These are phyloP conservation scores for Populus deltoides DNA, from an alignment of 345 rosid genomes.

Conservation along the genomic window DNA sequence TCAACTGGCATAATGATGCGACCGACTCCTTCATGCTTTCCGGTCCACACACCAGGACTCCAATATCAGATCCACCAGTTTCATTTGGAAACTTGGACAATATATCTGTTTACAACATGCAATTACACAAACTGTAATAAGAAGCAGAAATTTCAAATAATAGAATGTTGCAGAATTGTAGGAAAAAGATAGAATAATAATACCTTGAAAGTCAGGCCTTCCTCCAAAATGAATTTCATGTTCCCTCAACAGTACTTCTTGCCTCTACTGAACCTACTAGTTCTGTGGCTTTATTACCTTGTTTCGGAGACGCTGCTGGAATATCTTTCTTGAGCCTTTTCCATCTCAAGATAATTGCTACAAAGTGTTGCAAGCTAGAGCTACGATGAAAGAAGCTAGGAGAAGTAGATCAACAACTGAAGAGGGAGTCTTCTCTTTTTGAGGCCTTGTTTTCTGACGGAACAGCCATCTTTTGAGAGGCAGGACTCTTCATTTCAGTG, in stretches of 20 bases:
- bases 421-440: slow-evolving; percentile 62
- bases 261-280: slow-evolving; percentile 21
- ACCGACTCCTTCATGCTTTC: slow-evolving; percentile 63
- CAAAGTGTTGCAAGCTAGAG: slow-evolving; percentile 35
- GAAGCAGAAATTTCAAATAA: not conserved
- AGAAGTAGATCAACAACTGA: slow-evolving; percentile 59
- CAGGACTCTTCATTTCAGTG: slow-evolving; percentile 34
- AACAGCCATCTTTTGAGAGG: slow-evolving; percentile 28
- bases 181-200: too few relatives aligned
- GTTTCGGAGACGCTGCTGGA: slow-evolving; percentile 32
- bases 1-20: slow-evolving; percentile 46
- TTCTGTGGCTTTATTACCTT: slow-evolving; percentile 27
- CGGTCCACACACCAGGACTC: slow-evolving; percentile 86
- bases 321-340: slow-evolving; percentile 42
- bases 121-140: not conserved
- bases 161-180: not conserved
- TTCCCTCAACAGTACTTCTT: slow-evolving; percentile 32
- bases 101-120: slow-evolving; percentile 38
- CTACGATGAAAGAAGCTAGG: slow-evolving; percentile 48
- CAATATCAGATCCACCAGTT: slow-evolving; percentile 43
- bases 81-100: slow-evolving; percentile 46
- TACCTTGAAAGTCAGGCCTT: slow-evolving; percentile 81
- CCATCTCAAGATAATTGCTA: slow-evolving; percentile 56
- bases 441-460: slow-evolving; percentile 13
- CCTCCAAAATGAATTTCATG: slow-evolving; percentile 61